These are phyloP conservation scores for Barbatosphaeria neglecta DNA, from an alignment of 495 filamentous ascomycete species.

Conservation along the genomic window DNA sequence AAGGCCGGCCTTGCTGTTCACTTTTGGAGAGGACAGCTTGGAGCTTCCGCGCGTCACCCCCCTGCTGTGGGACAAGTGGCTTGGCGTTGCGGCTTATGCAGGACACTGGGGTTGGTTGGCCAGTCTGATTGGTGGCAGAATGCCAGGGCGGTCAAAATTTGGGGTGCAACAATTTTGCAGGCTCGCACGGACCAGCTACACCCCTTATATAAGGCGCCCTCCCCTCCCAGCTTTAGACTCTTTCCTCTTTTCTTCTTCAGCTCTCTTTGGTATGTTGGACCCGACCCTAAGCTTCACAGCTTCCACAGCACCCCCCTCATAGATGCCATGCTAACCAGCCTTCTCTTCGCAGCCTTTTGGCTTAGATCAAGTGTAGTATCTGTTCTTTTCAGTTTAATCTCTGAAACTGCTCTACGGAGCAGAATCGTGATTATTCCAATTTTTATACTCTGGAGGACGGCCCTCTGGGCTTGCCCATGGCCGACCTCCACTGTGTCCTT, in stretches of 20 bases:
- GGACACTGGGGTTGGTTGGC: background rate
- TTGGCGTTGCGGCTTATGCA: background rate
- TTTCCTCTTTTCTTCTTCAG: slow-evolving; percentile 28
- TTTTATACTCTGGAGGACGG: slow-evolving; percentile 44
- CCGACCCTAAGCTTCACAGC: no score
- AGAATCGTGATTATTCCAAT: slow-evolving; percentile 72
- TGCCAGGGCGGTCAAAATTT: background rate
- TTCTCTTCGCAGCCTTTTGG: no score
- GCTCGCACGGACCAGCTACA: slow-evolving; percentile 11
- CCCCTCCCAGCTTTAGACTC: slow-evolving; percentile 4
- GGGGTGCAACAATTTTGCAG: slow-evolving; percentile 2
- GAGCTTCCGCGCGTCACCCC: slow-evolving; percentile 20
- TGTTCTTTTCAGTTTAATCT: slow-evolving; percentile 95
- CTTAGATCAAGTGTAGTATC: slow-evolving; percentile 98
- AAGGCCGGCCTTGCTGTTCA: no score
- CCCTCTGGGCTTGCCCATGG: slow-evolving; percentile 39
- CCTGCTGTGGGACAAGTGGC: background rate
- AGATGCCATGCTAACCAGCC: no score
- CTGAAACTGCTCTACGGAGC: slow-evolving; percentile 50
- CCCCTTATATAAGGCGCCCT: slow-evolving; percentile 11
- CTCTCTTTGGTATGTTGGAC: no score
- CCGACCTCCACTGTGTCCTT: slow-evolving; percentile 16
- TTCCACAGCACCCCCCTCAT: no score
- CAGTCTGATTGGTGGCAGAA: background rate
- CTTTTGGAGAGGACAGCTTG: slow-evolving; percentile 28